A percentile compares a stretch with the other conserved stretches of the same genome.
These are phyloP conservation scores for Volvox carteri DNA, from an alignment of 163 green algal genomes.

Conservation along the genomic window DNA sequence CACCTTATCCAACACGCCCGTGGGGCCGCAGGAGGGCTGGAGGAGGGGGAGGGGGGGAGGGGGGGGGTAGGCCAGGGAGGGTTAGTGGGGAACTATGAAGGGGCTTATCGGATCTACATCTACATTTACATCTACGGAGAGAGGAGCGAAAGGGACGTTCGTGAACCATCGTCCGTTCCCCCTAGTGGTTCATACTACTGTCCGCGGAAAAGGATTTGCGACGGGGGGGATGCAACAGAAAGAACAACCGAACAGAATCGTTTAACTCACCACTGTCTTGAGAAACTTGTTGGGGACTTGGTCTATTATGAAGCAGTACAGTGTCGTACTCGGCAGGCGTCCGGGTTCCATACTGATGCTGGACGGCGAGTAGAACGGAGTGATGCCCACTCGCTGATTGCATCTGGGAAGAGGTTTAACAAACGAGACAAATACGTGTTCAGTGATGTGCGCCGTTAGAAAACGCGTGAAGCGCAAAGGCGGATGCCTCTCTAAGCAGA, in stretches of 20 bases:
- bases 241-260: background rate
- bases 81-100: background rate
- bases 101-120: background rate
- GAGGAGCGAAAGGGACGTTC: too few relatives aligned
- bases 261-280: background rate
- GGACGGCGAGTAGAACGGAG: background rate
- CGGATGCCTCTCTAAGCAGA: too few relatives aligned
- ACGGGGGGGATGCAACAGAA: background rate
- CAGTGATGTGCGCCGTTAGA: too few relatives aligned
- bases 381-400: background rate
- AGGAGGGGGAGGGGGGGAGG: background rate
- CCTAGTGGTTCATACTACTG: too few relatives aligned
- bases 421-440: background rate
- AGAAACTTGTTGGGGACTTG: background rate
- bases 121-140: background rate
- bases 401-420: background rate
- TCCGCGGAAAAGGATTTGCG: too few relatives aligned
- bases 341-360: background rate
- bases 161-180: too few relatives aligned
- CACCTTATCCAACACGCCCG: background rate
- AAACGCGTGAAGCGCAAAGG: too few relatives aligned
- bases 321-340: background rate
- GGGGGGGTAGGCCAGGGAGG: background rate
- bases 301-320: conserved; percentile 1
- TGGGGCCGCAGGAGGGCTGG: background rate